phyloP scores from a whole-genome alignment of 2,329 filamentous ascomycete species.

The Fusarium armeniacum region DNA sequence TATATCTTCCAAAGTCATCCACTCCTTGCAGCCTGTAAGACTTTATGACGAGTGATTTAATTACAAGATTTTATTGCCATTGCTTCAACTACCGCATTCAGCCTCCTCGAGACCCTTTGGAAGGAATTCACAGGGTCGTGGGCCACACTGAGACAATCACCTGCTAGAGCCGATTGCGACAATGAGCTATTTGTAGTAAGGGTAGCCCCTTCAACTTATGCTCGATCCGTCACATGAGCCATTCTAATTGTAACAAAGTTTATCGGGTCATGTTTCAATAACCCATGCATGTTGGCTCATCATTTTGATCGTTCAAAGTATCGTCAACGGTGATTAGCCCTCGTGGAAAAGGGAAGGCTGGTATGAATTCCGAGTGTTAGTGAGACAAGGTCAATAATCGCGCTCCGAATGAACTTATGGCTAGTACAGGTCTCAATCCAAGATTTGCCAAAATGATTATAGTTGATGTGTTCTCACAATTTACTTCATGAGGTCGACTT shows the following conservation, averaged over 20 bases:
- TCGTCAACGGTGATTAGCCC: conserved; percentile 19
- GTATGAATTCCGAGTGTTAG: neutral
- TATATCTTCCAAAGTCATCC: conserved; percentile 28
- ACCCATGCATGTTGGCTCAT: conserved; percentile 22
- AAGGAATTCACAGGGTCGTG: conserved; percentile 33
- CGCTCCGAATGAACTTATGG: neutral
- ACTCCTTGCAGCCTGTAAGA: conserved; percentile 30
- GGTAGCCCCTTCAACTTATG: conserved; percentile 45
- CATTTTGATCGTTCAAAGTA: conserved; percentile 15
- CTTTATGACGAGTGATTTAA: conserved; percentile 33
- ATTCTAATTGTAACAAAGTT: conserved; percentile 2
- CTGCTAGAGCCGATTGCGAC: conserved; percentile 29
- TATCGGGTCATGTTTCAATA: conserved; percentile 19
- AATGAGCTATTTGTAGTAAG: conserved; percentile 21
- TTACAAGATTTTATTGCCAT: conserved; percentile 1
- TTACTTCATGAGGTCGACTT: conserved; percentile 17
- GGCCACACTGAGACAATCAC: conserved; percentile 39
- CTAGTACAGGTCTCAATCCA: neutral
- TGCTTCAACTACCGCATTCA: conserved; percentile 29
- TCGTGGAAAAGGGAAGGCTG: conserved; percentile 29
- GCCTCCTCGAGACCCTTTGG: conserved; percentile 25
- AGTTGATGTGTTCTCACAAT: conserved; percentile 8
- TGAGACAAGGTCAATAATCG: conserved; percentile 39
- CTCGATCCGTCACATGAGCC: conserved; percentile 21
- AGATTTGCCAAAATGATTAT: neutral